phyloP scores from a whole-genome alignment of 2,329 filamentous ascomycete species.

The Calonectria pseudoturangicola region DNA sequence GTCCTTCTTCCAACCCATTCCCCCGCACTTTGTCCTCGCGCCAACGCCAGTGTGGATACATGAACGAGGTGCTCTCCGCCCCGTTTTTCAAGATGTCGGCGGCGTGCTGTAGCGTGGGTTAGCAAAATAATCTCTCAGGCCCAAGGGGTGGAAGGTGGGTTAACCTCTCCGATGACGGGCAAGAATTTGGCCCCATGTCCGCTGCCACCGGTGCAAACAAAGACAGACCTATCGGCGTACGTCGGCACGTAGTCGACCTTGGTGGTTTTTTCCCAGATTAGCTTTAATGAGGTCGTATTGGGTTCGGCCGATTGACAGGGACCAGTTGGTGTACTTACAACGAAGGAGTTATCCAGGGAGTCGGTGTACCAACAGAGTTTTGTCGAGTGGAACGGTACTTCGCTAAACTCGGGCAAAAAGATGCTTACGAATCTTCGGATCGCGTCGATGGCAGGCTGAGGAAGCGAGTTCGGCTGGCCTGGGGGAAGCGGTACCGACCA shows the following conservation, averaged over 20 bases:
- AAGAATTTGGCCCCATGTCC: constrained; percentile 61
- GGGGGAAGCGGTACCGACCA: constrained; percentile 21
- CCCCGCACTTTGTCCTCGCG: constrained; percentile 50
- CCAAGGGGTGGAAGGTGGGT: neutral
- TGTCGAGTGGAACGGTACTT: neutral
- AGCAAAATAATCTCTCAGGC: neutral
- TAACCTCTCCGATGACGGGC: constrained; percentile 57
- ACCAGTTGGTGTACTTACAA: neutral
- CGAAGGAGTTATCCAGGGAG: neutral
- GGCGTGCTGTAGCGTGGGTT: constrained; percentile 49
- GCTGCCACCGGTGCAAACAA: constrained; percentile 60
- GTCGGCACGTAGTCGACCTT: constrained; percentile 59
- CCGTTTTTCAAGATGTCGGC: constrained; percentile 56
- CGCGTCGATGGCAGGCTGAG: neutral
- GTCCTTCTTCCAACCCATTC: constrained; percentile 58
- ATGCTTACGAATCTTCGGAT: neutral
- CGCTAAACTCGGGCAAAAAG: constrained; percentile 1
- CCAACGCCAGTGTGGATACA: constrained; percentile 58
- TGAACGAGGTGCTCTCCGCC: constrained; percentile 53
- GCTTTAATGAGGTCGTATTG: neutral
- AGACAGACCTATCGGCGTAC: constrained; percentile 55
- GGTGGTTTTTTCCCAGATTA: neutral
- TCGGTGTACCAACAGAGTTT: constrained; percentile 8
- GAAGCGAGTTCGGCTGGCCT: neutral
- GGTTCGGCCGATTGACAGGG: constrained; percentile 1